A percentile compares a stretch with the other conserved stretches of the same genome.
phyloP scores from a whole-genome alignment of 345 rosid genomes.

The Citrus glauca region DNA sequence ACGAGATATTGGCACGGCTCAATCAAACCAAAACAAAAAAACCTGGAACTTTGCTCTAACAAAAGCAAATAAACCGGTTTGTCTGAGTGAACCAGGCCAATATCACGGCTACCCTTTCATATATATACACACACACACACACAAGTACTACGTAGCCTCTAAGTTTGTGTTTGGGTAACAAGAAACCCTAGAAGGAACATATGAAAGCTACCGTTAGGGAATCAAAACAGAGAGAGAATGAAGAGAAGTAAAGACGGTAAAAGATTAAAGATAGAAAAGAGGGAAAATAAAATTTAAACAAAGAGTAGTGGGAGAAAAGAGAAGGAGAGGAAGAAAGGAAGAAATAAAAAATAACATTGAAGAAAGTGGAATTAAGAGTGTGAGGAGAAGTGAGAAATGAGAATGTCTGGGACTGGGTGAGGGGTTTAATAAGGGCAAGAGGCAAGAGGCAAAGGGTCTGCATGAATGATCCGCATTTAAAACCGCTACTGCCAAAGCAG shows the following conservation, averaged over 20 bases:
- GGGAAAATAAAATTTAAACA: background rate
- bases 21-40: conserved; percentile 45
- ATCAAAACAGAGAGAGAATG: background rate
- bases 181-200: background rate
- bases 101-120: conserved; percentile 57
- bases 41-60: background rate
- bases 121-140: background rate
- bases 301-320: no score
- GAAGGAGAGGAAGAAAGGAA: background rate
- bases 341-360: conserved; percentile 1
- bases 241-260: background rate
- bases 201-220: background rate
- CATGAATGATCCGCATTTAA: conserved; percentile 56
- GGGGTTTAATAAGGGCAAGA: conserved; percentile 30
- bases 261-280: background rate
- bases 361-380: conserved; percentile 2
- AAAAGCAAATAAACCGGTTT: background rate
- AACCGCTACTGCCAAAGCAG: conserved; percentile 76
- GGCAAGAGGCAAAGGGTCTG: conserved; percentile 29
- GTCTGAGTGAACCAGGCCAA: conserved; percentile 98
- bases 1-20: conserved; percentile 98
- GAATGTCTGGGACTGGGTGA: conserved; percentile 40
- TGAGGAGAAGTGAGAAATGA: conserved; percentile 28
- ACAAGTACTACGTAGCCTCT: background rate
- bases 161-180: background rate